A percentile compares a stretch with the other conserved stretches of the same genome.
Evolutionary conservation across 2,329 filamentous ascomycete species (phyloP).

Genomic region (Alternaria solani): DNA sequence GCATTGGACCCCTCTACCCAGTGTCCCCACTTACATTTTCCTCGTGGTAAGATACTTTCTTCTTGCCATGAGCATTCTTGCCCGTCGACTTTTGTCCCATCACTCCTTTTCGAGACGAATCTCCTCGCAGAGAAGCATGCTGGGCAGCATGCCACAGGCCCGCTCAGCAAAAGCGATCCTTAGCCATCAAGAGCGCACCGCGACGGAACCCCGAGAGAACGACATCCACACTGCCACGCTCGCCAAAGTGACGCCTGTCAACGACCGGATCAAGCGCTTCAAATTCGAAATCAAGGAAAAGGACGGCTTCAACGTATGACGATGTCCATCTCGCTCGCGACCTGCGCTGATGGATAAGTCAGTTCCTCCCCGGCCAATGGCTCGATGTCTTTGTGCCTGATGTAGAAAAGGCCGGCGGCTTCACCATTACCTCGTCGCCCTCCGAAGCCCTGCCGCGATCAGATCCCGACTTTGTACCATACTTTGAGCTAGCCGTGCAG

Average conservation of each 20-base stretch:
- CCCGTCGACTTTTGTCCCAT: slow-evolving; percentile 23
- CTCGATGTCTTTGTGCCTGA: slow-evolving; percentile 80
- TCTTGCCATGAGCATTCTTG: slow-evolving; percentile 26
- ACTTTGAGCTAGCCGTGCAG: slow-evolving; percentile 82
- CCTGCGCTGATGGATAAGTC: slow-evolving; percentile 40
- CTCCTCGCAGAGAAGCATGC: slow-evolving; percentile 27
- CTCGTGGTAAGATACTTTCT: slow-evolving; percentile 20
- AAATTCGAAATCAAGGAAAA: slow-evolving; percentile 66
- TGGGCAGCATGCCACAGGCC: slow-evolving; percentile 43
- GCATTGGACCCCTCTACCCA: slow-evolving; percentile 20
- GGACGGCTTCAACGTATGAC: slow-evolving; percentile 59
- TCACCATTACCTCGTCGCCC: slow-evolving; percentile 84
- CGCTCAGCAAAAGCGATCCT: slow-evolving; percentile 42
- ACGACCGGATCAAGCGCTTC: slow-evolving; percentile 72
- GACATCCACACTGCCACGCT: slow-evolving; percentile 71
- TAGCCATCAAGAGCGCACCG: slow-evolving; percentile 75
- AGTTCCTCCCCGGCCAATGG: slow-evolving; percentile 86
- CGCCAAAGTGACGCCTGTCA: slow-evolving; percentile 68
- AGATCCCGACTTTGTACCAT: slow-evolving; percentile 49
- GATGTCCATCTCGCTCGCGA: slow-evolving; percentile 34
- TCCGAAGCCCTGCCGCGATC: slow-evolving; percentile 55
- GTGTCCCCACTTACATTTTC: slow-evolving; percentile 31
- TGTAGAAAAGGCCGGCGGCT: slow-evolving; percentile 77
- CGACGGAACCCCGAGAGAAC: slow-evolving; percentile 73
- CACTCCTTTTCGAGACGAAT: slow-evolving; percentile 16